Conservation (phyloP, 495 filamentous ascomycete genomes). For the Aspergillus carlsbadensis region DNA sequence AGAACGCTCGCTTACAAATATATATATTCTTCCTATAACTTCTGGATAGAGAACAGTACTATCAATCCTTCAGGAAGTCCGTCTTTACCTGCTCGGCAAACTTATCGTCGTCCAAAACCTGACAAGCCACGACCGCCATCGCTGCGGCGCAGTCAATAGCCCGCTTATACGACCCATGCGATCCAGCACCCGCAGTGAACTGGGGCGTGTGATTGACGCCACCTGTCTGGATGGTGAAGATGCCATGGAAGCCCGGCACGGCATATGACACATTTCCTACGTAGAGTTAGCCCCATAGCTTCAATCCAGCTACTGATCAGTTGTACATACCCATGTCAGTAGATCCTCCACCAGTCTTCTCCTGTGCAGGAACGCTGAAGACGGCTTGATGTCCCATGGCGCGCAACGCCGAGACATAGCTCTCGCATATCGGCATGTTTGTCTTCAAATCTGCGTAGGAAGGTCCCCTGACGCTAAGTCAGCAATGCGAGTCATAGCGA, state of each 20-base stretch:
- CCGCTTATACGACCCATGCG: slow-evolving; percentile 42
- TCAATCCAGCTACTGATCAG: background rate
- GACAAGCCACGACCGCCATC: slow-evolving; percentile 54
- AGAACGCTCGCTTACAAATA: too few relatives aligned
- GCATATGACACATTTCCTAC: slow-evolving; percentile 58
- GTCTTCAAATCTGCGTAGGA: slow-evolving; percentile 53
- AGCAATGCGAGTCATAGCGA: background rate
- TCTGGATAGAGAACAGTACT: too few relatives aligned
- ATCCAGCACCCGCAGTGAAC: slow-evolving; percentile 53
- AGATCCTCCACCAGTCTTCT: slow-evolving; percentile 27
- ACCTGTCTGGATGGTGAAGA: slow-evolving; percentile 50
- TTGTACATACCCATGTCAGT: slow-evolving; percentile 38
- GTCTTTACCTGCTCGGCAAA: slow-evolving; percentile 32
- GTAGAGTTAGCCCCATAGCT: background rate
- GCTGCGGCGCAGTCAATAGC: slow-evolving; percentile 52
- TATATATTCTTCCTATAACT: too few relatives aligned
- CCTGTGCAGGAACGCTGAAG: slow-evolving; percentile 31
- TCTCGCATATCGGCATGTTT: slow-evolving; percentile 47
- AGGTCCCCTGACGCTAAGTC: slow-evolving; percentile 34
- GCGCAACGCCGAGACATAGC: slow-evolving; percentile 50
- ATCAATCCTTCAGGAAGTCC: slow-evolving; percentile 20
- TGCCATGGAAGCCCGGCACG: slow-evolving; percentile 57
- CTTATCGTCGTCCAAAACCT: slow-evolving; percentile 43
- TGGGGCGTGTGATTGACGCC: slow-evolving; percentile 54
- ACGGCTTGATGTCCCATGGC: slow-evolving; percentile 41